Base-by-base conservation (phyloP, 2,329 filamentous ascomycete genomes). In the Sarocladium oryzae region DNA sequence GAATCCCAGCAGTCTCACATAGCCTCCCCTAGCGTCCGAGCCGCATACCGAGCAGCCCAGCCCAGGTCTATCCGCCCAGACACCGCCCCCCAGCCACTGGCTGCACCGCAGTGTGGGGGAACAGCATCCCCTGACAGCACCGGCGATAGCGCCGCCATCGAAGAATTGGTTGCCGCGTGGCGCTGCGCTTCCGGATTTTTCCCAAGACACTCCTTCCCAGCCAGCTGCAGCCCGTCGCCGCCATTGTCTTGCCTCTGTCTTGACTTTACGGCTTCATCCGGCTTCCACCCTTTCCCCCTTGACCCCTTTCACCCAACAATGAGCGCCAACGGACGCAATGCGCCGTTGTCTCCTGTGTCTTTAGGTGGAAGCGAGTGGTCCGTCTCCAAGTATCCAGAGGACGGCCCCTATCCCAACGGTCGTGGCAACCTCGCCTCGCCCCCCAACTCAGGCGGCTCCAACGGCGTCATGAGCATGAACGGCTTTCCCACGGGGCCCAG, bases 301-400 rank as follows among this genome's bases (percentile, higher is more conserved):
- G 52, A 54, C 55, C 55, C 57, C 53, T 50, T 54, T 53, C 52
- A 52, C 60, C 58, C 56, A 58, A 79, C 68, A 72, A 88, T 88
- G 85, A 88, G 64, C 66, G 62, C 63, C 62, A 59, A 58, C 56
- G 79, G 76, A 66, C 81, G 80, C 72, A 84, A 86, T 79, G 84
- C 82, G 72, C 85, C 85, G 65, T 77, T 91, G 67, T 91, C 89
- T 65, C 88, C 89, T 64, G 79, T 89, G 67, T 93, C 88, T 71
- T 73, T 88, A 77, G 85, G 86, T 67, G 88, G 85, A 67, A 90
- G 84, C 75, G 89, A 93, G 67, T 93, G 86, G 85, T 87, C 86
- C 46, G 77, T 85, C 60, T 79, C 80, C 56, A 83, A 83, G 63
- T 88, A 89, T 67, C 62, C 76, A 63, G 75, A 73, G 64, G 72